Evolutionary conservation across 2,329 filamentous ascomycete species (phyloP), one percentile per base, ranked within the genome.

Genomic region (Polytolypa hystricis): DNA sequence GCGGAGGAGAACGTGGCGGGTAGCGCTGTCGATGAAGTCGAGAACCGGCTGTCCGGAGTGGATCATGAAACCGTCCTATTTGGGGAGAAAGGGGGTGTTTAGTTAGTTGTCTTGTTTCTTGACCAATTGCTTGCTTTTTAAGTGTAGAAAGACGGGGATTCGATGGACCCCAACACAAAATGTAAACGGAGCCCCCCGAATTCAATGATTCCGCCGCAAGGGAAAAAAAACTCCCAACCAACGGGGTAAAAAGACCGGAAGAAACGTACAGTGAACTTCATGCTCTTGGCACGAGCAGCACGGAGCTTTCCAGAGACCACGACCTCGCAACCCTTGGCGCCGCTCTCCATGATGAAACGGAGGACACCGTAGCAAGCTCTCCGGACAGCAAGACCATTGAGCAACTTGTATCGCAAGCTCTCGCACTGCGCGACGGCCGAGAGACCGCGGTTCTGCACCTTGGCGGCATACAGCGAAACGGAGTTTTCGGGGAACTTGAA

Each of bases 401-500:
- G 86, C 52, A 98, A 83, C 81, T 98, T 98, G 84, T 98, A 98
- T 70, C 91, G 83, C 66, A 98, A 86, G 55, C 89, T 96, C 77
- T 98, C 91, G 84, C 91, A 98, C 78, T 98, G 91, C 61, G 91
- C 91, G 71, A 98, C 91, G 65, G 91, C 91, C 61, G 89, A 96
- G 55, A 98, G 87, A 84, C 91, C 91, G 67, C 91, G 89, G 78
- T 95, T 96, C 79, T 96, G 91, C 64, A 98, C 91, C 82, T 98
- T 98, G 70, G 91, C 93, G 72, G 91, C 91, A 70, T 98, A 98
- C 64, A 98, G 86, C 53, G 91, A 96, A 67, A 98, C 91, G 57
- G 83, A 93, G 84, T 96, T 96, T 77, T 96, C 89, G 71, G 91
- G 89, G 82, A 98, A 98, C 79, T 95, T 95, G 84, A 98, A 98